Evolutionary conservation across 768 basidiomycete genomes (phyloP).

Genomic region (Pulveroboletus sp.): DNA sequence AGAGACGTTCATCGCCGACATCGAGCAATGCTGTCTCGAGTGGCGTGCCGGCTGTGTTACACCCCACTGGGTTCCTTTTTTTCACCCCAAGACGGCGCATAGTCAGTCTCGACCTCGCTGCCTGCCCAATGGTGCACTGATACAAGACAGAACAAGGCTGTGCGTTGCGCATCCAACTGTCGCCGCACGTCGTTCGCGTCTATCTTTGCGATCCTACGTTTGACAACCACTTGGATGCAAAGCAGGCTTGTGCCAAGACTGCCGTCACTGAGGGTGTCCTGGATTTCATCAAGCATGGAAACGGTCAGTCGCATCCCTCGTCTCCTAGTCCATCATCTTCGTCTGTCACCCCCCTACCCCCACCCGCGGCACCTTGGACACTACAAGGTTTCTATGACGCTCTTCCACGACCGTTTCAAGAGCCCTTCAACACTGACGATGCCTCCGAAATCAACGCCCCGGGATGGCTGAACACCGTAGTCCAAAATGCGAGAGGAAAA

Average conservation of each 20-base stretch:
- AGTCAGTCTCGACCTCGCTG: slow-evolving; percentile 31
- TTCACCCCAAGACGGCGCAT: slow-evolving; percentile 40
- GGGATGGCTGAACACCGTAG: slow-evolving; percentile 45
- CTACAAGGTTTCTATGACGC: slow-evolving; percentile 60
- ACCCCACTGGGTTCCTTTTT: slow-evolving; percentile 50
- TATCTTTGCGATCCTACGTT: slow-evolving; percentile 48
- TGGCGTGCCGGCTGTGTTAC: slow-evolving; percentile 50
- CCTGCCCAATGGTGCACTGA: background rate
- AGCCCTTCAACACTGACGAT: slow-evolving; percentile 40
- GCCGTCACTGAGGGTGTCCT: slow-evolving; percentile 52
- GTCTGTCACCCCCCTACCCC: slow-evolving; percentile 2
- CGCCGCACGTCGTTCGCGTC: slow-evolving; percentile 44
- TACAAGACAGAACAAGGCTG: slow-evolving; percentile 44
- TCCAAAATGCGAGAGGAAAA: slow-evolving; percentile 49
- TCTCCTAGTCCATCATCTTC: slow-evolving; percentile 12
- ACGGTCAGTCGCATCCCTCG: slow-evolving; percentile 43
- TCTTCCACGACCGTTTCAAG: slow-evolving; percentile 61
- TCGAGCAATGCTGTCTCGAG: slow-evolving; percentile 50
- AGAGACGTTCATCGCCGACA: slow-evolving; percentile 31
- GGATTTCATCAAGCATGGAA: slow-evolving; percentile 54
- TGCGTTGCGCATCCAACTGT: slow-evolving; percentile 51
- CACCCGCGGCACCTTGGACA: slow-evolving; percentile 28
- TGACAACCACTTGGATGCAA: slow-evolving; percentile 41
- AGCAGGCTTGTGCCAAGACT: slow-evolving; percentile 46
- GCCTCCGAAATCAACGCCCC: slow-evolving; percentile 51